Conservation (phyloP, 768 basidiomycete genomes). For the Chiua virens region DNA sequence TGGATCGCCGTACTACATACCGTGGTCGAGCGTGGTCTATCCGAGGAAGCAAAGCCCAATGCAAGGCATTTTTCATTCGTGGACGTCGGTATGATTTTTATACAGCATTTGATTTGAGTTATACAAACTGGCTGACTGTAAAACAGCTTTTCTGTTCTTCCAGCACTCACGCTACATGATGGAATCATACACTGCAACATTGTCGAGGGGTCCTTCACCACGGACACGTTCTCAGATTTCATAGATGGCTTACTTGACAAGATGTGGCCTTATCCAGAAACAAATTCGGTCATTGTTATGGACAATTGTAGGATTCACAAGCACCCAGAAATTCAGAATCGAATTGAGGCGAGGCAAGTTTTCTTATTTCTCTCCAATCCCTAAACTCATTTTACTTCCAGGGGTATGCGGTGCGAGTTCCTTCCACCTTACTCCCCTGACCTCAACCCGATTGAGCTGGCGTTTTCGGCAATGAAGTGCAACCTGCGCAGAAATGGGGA, state of each 20-base stretch:
- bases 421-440: neutral
- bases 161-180: neutral
- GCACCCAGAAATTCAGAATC: neutral
- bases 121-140: neutral
- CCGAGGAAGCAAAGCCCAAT: too few relatives aligned
- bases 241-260: neutral
- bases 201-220: neutral
- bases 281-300: conserved; percentile 2
- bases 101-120: too few relatives aligned
- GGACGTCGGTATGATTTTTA: too few relatives aligned
- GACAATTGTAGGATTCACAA: conserved; percentile 7
- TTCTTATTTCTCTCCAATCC: too few relatives aligned
- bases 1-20: too few relatives aligned
- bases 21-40: too few relatives aligned
- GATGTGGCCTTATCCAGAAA: neutral
- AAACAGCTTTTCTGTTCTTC: conserved; percentile 2
- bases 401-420: neutral
- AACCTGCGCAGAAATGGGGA: neutral
- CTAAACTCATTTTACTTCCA: neutral
- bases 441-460: conserved; percentile 1
- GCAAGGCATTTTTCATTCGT: too few relatives aligned
- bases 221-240: neutral
- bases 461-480: neutral
- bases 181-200: conserved; percentile 5
- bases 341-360: neutral